Percentiles rank a stretch among this genome's conserved stretches.
These are phyloP conservation scores for Alternaria triticimaculans DNA, from an alignment of 2,329 filamentous ascomycete genomes.

Conservation along the genomic window DNA sequence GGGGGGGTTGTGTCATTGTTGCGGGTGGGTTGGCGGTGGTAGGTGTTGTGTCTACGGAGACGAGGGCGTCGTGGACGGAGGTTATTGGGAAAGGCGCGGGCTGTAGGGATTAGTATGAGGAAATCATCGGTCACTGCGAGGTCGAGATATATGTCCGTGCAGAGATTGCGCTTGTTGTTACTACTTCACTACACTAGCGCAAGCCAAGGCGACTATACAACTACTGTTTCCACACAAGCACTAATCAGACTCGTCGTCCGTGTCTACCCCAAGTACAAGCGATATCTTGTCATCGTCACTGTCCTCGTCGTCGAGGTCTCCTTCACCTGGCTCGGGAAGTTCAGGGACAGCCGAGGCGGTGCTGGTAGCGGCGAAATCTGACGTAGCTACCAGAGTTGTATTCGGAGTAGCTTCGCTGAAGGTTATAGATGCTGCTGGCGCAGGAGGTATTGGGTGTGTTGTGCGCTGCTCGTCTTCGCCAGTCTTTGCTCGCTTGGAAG, in stretches of 20 bases:
- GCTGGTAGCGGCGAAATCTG: conserved; percentile 23
- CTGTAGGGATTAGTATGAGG: not conserved
- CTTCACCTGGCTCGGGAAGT: conserved; percentile 23
- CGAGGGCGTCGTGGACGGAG: not conserved
- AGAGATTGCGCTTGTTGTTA: conserved; percentile 8
- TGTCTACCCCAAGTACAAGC: conserved; percentile 45
- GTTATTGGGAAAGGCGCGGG: not conserved
- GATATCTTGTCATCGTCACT: conserved; percentile 39
- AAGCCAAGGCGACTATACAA: not conserved
- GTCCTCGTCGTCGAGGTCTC: conserved; percentile 18
- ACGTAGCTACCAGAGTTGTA: conserved; percentile 16
- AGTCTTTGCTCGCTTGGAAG: conserved; percentile 39
- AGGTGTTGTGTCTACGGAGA: not conserved
- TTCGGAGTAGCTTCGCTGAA: not conserved
- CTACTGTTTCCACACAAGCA: not conserved
- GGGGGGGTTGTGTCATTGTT: not conserved
- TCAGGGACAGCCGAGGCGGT: conserved; percentile 23
- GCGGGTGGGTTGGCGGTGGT: not conserved
- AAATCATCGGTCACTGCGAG: not conserved
- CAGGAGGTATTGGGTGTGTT: conserved; percentile 5
- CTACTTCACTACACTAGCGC: conserved; percentile 1
- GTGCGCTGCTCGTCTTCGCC: conserved; percentile 15
- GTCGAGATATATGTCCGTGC: conserved; percentile 8
- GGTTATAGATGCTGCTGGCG: not conserved
- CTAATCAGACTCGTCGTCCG: conserved; percentile 44